Conservation (phyloP, 169 alveolate genomes). For the Blepharisma undulans region DNA sequence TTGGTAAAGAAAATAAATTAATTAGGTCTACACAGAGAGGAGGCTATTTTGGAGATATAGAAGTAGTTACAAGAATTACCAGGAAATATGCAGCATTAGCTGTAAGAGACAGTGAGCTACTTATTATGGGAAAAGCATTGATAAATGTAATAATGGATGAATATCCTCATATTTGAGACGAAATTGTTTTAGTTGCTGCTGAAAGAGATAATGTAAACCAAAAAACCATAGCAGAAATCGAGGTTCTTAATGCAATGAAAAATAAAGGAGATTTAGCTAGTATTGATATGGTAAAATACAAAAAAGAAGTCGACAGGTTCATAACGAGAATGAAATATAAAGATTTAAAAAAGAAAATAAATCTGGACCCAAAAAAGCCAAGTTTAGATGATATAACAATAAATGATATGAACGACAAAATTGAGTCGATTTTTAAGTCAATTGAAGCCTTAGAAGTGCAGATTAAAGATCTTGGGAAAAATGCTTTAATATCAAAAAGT, state of each 20-base stretch:
- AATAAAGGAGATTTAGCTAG: background rate
- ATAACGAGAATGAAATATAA: background rate
- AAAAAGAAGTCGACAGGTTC: background rate
- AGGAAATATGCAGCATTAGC: conserved; percentile 7
- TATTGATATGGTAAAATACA: background rate
- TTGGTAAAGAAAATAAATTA: conserved; percentile 12
- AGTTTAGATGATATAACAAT: background rate
- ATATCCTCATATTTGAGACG: conserved; percentile 55
- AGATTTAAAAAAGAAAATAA: background rate
- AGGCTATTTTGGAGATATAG: conserved; percentile 31
- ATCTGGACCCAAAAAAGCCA: background rate
- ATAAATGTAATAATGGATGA: conserved; percentile 44
- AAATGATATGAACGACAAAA: background rate
- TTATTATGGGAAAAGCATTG: conserved; percentile 32
- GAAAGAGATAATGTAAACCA: conserved; percentile 45
- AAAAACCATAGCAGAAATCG: conserved; percentile 28
- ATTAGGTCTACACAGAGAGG: background rate
- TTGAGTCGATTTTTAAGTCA: background rate
- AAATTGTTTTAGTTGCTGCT: conserved; percentile 42
- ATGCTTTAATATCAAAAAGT: background rate
- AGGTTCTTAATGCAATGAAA: background rate
- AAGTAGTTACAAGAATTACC: background rate
- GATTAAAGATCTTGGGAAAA: background rate
- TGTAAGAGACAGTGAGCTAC: conserved; percentile 17
- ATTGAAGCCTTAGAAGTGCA: background rate